Evolutionary conservation across 2,329 filamentous ascomycete species (phyloP).

Genomic region (Neurospora crassa): DNA sequence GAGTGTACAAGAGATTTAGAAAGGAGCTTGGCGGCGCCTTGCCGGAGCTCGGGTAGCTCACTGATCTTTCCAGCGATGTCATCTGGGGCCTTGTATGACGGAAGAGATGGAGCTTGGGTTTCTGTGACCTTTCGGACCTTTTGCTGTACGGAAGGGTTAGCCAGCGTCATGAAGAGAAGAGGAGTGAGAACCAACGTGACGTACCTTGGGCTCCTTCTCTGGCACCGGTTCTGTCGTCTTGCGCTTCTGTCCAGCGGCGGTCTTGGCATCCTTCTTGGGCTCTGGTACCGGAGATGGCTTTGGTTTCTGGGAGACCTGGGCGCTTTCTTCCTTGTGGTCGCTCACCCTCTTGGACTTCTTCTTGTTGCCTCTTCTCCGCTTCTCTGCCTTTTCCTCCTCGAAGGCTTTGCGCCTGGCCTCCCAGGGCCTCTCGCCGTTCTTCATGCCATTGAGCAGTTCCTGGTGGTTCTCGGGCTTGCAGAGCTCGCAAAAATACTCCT

Average conservation of each 20-base stretch:
- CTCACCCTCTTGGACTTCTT: constrained; percentile 58
- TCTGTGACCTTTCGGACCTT: constrained; percentile 49
- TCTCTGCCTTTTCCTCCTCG: constrained; percentile 51
- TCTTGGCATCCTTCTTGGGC: constrained; percentile 32
- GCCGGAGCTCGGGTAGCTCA: constrained; percentile 54
- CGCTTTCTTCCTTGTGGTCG: constrained; percentile 43
- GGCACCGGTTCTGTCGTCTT: constrained; percentile 49
- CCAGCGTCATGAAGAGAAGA: background rate
- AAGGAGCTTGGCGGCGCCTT: constrained; percentile 59
- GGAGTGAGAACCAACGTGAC: constrained; percentile 4
- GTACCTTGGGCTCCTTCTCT: constrained; percentile 41
- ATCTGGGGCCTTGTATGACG: constrained; percentile 37
- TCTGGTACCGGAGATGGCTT: constrained; percentile 28
- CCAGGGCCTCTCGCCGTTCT: constrained; percentile 79
- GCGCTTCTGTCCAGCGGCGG: constrained; percentile 38
- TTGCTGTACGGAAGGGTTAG: constrained; percentile 18
- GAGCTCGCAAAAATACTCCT: constrained; percentile 85
- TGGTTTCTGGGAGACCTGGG: constrained; percentile 25
- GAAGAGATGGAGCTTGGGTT: constrained; percentile 29
- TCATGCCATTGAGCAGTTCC: constrained; percentile 68
- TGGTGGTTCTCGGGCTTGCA: constrained; percentile 79
- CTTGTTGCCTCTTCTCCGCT: constrained; percentile 47
- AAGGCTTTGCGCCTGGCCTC: constrained; percentile 56
- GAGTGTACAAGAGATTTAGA: constrained; percentile 59
- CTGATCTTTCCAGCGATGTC: constrained; percentile 42